Percentiles rank a stretch among this genome's conserved stretches.
Conservation (phyloP, 495 filamentous ascomycete genomes). For the Daldinia grandis region DNA sequence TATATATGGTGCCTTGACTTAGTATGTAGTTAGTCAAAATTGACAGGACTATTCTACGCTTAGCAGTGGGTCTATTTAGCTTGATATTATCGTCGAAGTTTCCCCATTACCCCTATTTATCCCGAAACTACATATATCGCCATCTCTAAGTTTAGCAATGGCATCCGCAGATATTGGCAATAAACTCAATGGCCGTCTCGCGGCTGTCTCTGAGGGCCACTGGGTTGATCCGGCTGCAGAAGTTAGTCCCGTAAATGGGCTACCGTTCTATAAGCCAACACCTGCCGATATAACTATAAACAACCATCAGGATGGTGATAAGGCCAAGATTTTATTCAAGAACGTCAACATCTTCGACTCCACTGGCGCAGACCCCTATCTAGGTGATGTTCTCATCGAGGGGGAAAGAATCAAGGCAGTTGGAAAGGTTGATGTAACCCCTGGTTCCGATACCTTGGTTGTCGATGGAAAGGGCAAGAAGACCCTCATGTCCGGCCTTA, state of each 20-base stretch:
- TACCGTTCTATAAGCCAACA: not conserved
- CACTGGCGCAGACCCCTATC: not conserved
- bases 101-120: not conserved
- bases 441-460: not conserved
- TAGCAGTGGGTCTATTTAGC: not conserved
- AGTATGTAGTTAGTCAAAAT: not conserved
- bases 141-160: not conserved
- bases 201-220: not conserved
- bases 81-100: not conserved
- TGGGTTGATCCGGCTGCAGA: not conserved
- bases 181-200: not conserved
- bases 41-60: not conserved
- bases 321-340: not conserved
- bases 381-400: not conserved
- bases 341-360: not conserved
- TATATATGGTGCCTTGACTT: not conserved
- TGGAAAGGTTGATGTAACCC: not conserved
- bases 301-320: not conserved
- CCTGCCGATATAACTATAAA: not conserved
- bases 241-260: not conserved
- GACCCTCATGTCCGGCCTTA: conserved; percentile 17
- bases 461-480: not conserved
- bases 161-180: not conserved
- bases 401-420: not conserved
- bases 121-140: not conserved